Percentiles rank a stretch among this genome's conserved stretches.
phyloP scores from a whole-genome alignment of 1,284 basidiomycete species.

The Laetiporus sulphureus region DNA sequence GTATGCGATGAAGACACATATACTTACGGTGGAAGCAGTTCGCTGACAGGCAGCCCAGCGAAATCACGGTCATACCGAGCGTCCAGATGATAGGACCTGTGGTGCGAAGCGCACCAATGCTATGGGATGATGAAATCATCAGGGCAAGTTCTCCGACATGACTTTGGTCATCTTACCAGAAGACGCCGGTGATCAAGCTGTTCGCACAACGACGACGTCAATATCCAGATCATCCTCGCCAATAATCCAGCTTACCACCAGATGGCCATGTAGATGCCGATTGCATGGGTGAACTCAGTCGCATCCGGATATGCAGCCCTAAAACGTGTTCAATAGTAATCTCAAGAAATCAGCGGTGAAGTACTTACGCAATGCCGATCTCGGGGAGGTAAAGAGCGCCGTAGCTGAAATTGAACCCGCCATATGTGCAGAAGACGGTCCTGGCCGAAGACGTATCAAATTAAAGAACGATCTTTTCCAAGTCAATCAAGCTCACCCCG shows the following conservation, averaged over 20 bases:
- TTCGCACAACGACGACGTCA: not conserved
- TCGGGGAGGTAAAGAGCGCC: constrained; percentile 10
- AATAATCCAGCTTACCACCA: constrained; percentile 5
- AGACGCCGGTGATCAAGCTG: constrained; percentile 7
- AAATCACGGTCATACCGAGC: constrained; percentile 8
- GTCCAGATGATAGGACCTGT: constrained; percentile 6
- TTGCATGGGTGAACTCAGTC: constrained; percentile 7
- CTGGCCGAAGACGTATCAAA: not conserved
- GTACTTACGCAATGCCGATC: constrained; percentile 7
- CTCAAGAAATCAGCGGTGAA: not conserved
- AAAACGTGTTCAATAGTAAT: not conserved
- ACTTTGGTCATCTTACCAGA: constrained; percentile 2
- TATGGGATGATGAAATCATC: not conserved
- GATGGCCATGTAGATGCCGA: constrained; percentile 10
- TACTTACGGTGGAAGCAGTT: constrained; percentile 10
- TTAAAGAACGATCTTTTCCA: not conserved
- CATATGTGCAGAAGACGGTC: constrained; percentile 9
- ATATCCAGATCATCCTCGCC: not conserved
- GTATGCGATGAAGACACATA: not conserved
- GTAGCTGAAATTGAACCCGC: constrained; percentile 10
- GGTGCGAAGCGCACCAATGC: constrained; percentile 9
- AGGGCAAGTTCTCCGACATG: not conserved
- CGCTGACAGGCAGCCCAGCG: constrained; percentile 7
- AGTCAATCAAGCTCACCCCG: constrained; percentile 3
- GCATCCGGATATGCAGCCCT: constrained; percentile 7